Percentiles rank a stretch among this genome's conserved stretches.
Evolutionary conservation across 2,329 filamentous ascomycete species (phyloP).

Genomic region (Coleophoma cylindrospora): DNA sequence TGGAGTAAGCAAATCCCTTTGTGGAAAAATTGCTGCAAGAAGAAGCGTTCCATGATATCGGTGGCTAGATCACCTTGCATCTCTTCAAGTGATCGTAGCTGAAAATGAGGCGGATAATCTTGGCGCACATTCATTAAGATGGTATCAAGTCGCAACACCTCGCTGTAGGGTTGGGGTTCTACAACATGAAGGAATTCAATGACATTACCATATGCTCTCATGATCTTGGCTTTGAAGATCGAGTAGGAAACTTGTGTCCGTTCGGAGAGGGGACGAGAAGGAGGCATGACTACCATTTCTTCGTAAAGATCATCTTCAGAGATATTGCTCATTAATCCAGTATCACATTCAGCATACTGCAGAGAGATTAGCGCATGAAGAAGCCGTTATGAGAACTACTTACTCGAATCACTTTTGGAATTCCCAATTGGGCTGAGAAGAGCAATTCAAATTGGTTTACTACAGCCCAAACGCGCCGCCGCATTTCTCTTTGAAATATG

Average conservation of each 20-base stretch:
- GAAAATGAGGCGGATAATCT: conserved; percentile 41
- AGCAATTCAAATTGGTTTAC: conserved; percentile 55
- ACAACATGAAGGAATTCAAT: conserved; percentile 46
- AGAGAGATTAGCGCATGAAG: not conserved
- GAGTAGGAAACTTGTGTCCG: conserved; percentile 53
- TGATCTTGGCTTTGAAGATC: conserved; percentile 43
- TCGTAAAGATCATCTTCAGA: conserved; percentile 61
- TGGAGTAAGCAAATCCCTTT: conserved; percentile 52
- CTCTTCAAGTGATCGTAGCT: conserved; percentile 41
- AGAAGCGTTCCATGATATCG: conserved; percentile 46
- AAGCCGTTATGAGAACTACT: not conserved
- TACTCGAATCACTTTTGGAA: conserved; percentile 59
- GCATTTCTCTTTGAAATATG: conserved; percentile 55
- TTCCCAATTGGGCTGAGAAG: conserved; percentile 61
- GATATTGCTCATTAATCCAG: conserved; percentile 55
- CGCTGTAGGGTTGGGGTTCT: conserved; percentile 40
- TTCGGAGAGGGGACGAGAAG: conserved; percentile 48
- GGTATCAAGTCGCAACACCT: conserved; percentile 44
- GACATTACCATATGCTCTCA: conserved; percentile 44
- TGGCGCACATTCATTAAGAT: conserved; percentile 40
- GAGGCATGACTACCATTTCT: conserved; percentile 48
- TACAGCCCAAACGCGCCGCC: conserved; percentile 52
- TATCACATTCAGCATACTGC: conserved; percentile 54
- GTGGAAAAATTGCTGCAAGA: conserved; percentile 45
- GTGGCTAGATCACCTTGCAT: conserved; percentile 40